Conservation (phyloP, 2,329 filamentous ascomycete genomes). For the Fusarium sp. region DNA sequence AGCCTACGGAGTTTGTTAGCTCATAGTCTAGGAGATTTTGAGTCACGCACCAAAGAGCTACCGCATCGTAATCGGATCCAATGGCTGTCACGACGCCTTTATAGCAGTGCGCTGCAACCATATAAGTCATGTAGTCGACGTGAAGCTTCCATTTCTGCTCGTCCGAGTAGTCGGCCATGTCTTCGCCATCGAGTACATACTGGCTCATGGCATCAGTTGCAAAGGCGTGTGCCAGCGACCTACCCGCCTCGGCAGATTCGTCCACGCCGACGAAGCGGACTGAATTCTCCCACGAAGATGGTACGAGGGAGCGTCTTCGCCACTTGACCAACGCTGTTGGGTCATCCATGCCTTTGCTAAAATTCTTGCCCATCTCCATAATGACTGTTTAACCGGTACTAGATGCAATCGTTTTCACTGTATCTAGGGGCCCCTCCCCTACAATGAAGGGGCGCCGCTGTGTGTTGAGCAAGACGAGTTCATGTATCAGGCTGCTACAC, state of each 20-base stretch:
- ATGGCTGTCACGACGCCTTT: slow-evolving; percentile 78
- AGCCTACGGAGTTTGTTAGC: slow-evolving; percentile 62
- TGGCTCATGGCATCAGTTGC: slow-evolving; percentile 75
- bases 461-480: slow-evolving; percentile 39
- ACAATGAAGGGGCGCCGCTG: slow-evolving; percentile 28
- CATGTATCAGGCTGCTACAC: slow-evolving; percentile 30
- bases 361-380: slow-evolving; percentile 55
- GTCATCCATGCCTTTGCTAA: slow-evolving; percentile 20
- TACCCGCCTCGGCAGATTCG: slow-evolving; percentile 76
- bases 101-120: slow-evolving; percentile 77
- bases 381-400: slow-evolving; percentile 46
- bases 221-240: slow-evolving; percentile 80
- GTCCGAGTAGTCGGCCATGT: slow-evolving; percentile 68
- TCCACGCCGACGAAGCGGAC: slow-evolving; percentile 70
- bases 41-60: slow-evolving; percentile 76
- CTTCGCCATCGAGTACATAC: slow-evolving; percentile 78
- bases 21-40: background rate
- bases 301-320: slow-evolving; percentile 58
- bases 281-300: slow-evolving; percentile 60
- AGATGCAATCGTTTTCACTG: slow-evolving; percentile 34
- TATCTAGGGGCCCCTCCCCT: slow-evolving; percentile 34
- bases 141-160: slow-evolving; percentile 80
- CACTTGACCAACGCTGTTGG: slow-evolving; percentile 43
- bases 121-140: slow-evolving; percentile 78
- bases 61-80: slow-evolving; percentile 78